Percentiles rank a stretch among this genome's conserved stretches.
Evolutionary conservation across 140 eudicot species (phyloP).

Genomic region (Oenanthe javanica): DNA sequence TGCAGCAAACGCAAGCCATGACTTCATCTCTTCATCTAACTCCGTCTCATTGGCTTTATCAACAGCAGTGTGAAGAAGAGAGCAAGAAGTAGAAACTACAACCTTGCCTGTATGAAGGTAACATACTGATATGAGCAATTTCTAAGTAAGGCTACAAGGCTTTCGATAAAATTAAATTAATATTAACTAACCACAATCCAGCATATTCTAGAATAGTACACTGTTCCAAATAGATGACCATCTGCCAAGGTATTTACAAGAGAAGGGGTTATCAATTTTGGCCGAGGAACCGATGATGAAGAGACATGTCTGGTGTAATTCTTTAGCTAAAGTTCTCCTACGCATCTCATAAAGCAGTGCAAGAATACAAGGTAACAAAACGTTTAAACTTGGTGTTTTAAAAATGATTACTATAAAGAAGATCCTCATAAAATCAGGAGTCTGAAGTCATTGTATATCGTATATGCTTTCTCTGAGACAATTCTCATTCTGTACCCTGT

Average conservation of each 20-base stretch:
- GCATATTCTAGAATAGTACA: neutral
- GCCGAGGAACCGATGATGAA: neutral
- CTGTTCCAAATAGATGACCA: neutral
- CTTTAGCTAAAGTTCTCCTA: constrained; percentile 42
- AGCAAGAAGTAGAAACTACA: constrained; percentile 76
- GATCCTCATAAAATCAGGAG: neutral
- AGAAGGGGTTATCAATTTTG: neutral
- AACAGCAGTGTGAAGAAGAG: constrained; percentile 89
- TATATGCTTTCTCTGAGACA: neutral
- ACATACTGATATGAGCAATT: neutral
- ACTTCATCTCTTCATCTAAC: constrained; percentile 67
- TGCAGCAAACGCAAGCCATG: constrained; percentile 93
- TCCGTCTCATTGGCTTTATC: constrained; percentile 66
- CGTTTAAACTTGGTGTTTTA: neutral
- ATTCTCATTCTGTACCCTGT: neutral
- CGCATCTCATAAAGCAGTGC: constrained; percentile 83
- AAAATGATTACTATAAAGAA: neutral
- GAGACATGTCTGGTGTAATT: neutral
- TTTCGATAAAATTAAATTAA: neutral
- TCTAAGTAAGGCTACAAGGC: neutral
- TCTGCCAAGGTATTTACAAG: neutral
- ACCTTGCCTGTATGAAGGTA: constrained; percentile 45
- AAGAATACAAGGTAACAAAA: constrained; percentile 12
- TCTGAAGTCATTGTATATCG: neutral
- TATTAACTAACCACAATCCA: neutral